Evolutionary conservation across 331 rosid genomes (phyloP).

Genomic region (Rosa hybrid): DNA sequence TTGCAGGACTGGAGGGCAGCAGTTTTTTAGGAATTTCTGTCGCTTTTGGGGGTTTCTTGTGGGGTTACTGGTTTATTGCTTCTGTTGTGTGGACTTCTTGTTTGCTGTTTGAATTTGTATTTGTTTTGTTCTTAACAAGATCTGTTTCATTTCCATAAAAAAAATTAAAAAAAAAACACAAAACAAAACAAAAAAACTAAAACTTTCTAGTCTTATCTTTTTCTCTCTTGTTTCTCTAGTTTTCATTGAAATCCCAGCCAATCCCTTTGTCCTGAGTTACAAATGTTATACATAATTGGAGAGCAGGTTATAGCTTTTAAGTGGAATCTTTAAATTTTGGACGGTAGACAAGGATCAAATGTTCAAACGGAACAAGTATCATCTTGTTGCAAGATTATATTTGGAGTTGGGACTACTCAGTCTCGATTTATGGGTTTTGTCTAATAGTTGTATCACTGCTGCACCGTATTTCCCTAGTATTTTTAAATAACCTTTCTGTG

Average conservation of each 20-base stretch:
- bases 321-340: not conserved
- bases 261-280: not conserved
- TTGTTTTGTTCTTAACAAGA: too few species aligned
- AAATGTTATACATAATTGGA: not conserved
- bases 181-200: not conserved
- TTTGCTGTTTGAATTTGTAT: not conserved
- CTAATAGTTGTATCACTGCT: not conserved
- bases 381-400: not conserved
- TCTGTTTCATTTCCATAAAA: not conserved
- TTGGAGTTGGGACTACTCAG: not conserved
- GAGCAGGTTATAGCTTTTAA: not conserved
- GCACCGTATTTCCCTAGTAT: not conserved
- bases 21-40: not conserved
- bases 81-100: not conserved
- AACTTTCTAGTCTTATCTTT: not conserved
- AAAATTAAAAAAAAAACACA: too few species aligned
- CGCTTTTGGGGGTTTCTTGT: not conserved
- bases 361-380: not conserved
- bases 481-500: not conserved
- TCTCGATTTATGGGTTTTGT: not conserved
- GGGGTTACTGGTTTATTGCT: not conserved
- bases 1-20: not conserved
- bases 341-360: not conserved
- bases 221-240: not conserved
- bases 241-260: not conserved